Base-by-base conservation (phyloP, 2,329 filamentous ascomycete genomes). In the Pyrenophora seminiperda region DNA sequence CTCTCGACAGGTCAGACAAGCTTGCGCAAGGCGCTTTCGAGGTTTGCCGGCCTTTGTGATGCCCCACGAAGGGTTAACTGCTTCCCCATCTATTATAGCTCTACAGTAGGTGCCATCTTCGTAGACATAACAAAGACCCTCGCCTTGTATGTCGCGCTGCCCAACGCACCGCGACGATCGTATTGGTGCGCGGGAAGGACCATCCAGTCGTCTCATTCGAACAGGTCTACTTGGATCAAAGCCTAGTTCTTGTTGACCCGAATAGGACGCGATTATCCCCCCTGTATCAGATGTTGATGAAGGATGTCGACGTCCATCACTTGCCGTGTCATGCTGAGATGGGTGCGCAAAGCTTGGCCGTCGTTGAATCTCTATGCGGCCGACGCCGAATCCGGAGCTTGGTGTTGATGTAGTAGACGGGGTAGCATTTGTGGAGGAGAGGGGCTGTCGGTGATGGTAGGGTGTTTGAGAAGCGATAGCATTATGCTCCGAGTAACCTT, bases 21-120 rank as follows among this genome's bases (percentile, higher is more conserved):
- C 91, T 70, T 96, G 91, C 18, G 92, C 91, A 48, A 96, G 80
- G 48, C 92, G 83, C 76, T 97, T 97, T 60, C 92, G 84, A 39
- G 92, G 91, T 76, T 96, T 96, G 11, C 92, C 92, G 2, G 92
- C 91, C 75, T 96, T 96, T 29, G 92, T 96, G 7, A 96, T 86
- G 13, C 92, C 91, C 92, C 92, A 96, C 60, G 90, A 89, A 1
- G 91, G 90, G 69, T 96, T 96, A 42, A 96, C 91, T 0, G 81
- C 81, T 68, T 96, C 89, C 14, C 91, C 91, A 62, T 96, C 90
- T 56, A 96, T 92, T 20, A 89, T 79, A 30, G 89, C 90, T 63
- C 89, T 90, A 76, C 89, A 93, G 68, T 90, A 87, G 44, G 85
- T 88, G 22, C 89, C 89, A 67, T 95, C 90, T 57, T 93, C 90